Evolutionary conservation across 2,329 filamentous ascomycete genomes (phyloP).

Genomic region (Domatiomyces globalis): DNA sequence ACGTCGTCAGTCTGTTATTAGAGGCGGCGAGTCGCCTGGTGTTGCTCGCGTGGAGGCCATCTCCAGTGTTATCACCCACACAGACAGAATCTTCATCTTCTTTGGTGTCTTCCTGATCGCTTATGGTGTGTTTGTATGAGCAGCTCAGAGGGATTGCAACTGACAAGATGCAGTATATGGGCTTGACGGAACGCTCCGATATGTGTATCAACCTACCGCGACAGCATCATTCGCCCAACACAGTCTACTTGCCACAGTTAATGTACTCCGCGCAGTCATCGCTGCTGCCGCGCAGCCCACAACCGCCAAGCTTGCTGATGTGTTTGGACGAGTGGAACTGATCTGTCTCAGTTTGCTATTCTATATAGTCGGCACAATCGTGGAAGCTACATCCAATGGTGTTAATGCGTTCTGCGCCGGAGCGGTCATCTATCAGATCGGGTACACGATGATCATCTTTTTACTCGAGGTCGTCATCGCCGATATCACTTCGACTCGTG

Average conservation of each 20-base stretch:
- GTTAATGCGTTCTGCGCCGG: slow-evolving; percentile 43
- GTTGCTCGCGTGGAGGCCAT: slow-evolving; percentile 48
- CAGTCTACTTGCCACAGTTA: slow-evolving; percentile 45
- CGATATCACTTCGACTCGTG: slow-evolving; percentile 48
- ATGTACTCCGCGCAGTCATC: slow-evolving; percentile 44
- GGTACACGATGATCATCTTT: slow-evolving; percentile 48
- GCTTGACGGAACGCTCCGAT: slow-evolving; percentile 11
- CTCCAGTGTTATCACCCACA: slow-evolving; percentile 36
- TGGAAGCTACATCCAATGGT: slow-evolving; percentile 39
- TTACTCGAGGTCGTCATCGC: slow-evolving; percentile 51
- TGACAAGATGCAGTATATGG: slow-evolving; percentile 9
- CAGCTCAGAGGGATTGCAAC: slow-evolving; percentile 40
- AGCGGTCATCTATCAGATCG: slow-evolving; percentile 47
- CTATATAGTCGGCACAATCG: slow-evolving; percentile 42
- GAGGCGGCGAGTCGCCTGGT: slow-evolving; percentile 33
- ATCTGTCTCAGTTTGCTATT: slow-evolving; percentile 42
- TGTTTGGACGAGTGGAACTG: slow-evolving; percentile 48
- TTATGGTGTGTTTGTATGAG: slow-evolving; percentile 43
- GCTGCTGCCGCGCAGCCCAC: slow-evolving; percentile 45
- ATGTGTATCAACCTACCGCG: slow-evolving; percentile 34
- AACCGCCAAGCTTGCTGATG: slow-evolving; percentile 48
- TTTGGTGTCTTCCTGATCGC: slow-evolving; percentile 47
- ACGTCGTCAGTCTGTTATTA: slow-evolving; percentile 11
- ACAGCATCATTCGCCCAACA: slow-evolving; percentile 39
- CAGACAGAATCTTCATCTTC: slow-evolving; percentile 45